phyloP scores from a whole-genome alignment of 345 rosid genomes.

The Ceriops decandra region DNA sequence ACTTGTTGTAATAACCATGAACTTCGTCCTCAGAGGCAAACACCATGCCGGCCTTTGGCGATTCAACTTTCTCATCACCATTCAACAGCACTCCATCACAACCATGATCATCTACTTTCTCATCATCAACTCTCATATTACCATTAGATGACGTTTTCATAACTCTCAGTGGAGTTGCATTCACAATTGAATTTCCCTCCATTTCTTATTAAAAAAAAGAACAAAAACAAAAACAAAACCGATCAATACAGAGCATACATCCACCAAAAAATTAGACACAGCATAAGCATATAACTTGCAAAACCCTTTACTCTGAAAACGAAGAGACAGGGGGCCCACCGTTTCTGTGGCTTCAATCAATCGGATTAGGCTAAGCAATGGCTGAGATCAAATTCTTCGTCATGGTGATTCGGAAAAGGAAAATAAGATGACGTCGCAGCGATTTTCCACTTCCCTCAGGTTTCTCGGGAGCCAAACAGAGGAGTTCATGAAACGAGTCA shows the following conservation, averaged over 20 bases:
- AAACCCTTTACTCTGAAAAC: no score
- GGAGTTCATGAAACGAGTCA: no score
- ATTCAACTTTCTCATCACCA: not conserved
- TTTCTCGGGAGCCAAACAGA: no score
- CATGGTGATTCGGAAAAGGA: not conserved
- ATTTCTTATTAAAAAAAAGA: not conserved
- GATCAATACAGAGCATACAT: no score
- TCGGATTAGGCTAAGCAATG: no score
- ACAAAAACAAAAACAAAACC: no score
- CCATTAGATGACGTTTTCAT: not conserved
- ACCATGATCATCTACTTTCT: slow-evolving; percentile 3
- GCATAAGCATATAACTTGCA: no score
- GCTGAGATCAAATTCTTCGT: no score
- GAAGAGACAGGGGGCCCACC: no score
- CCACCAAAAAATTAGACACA: no score
- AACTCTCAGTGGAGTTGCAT: not conserved
- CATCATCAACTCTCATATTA: not conserved
- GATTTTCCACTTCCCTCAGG: no score
- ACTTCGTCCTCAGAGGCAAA: not conserved
- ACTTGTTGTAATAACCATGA: not conserved
- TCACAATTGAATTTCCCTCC: not conserved
- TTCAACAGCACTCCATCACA: not conserved
- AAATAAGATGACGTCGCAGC: not conserved
- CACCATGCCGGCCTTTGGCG: slow-evolving; percentile 5
- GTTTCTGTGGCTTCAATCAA: no score